Evolutionary conservation across 164 flowering plant species (phyloP).

Genomic region (Stephania yunnanensis): DNA sequence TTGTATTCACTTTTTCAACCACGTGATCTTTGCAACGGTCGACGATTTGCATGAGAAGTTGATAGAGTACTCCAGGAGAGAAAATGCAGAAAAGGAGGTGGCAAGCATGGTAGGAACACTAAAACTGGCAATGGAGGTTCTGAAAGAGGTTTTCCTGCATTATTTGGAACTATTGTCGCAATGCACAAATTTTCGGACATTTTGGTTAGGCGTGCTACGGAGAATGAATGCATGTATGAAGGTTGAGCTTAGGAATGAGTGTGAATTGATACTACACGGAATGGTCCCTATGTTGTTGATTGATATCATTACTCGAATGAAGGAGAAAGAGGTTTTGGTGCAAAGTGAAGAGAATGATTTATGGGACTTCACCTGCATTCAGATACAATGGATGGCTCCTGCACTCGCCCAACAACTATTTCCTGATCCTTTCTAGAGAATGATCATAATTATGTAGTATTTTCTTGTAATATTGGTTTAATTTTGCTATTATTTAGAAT

Average conservation of each 20-base stretch:
- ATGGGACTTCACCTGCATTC: slow-evolving; percentile 81
- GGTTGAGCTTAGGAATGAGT: slow-evolving; percentile 62
- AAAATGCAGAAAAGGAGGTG: slow-evolving; percentile 61
- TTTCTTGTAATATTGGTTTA: too few relatives aligned
- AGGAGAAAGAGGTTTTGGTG: slow-evolving; percentile 56
- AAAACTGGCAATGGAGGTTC: slow-evolving; percentile 63
- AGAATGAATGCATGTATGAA: slow-evolving; percentile 97
- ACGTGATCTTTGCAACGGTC: slow-evolving; percentile 76
- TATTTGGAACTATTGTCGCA: slow-evolving; percentile 49
- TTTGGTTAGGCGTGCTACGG: slow-evolving; percentile 79
- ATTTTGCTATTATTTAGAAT: too few relatives aligned
- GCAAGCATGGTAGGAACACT: slow-evolving; percentile 78
- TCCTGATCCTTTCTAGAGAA: slow-evolving; percentile 37
- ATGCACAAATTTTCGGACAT: slow-evolving; percentile 53
- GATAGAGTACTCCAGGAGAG: slow-evolving; percentile 74
- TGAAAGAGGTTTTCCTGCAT: slow-evolving; percentile 58
- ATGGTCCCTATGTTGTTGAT: slow-evolving; percentile 57
- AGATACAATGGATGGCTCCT: slow-evolving; percentile 98
- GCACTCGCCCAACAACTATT: slow-evolving; percentile 69
- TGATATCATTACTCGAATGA: slow-evolving; percentile 60
- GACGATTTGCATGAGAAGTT: slow-evolving; percentile 90
- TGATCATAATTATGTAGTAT: not conserved
- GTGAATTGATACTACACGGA: slow-evolving; percentile 40
- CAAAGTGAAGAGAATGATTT: slow-evolving; percentile 60
- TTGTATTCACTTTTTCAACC: slow-evolving; percentile 52